Evolutionary conservation across 2,329 filamentous ascomycete species (phyloP), one percentile per base, ranked within the genome.

Genomic region (Chrysosporium queenslandicum): DNA sequence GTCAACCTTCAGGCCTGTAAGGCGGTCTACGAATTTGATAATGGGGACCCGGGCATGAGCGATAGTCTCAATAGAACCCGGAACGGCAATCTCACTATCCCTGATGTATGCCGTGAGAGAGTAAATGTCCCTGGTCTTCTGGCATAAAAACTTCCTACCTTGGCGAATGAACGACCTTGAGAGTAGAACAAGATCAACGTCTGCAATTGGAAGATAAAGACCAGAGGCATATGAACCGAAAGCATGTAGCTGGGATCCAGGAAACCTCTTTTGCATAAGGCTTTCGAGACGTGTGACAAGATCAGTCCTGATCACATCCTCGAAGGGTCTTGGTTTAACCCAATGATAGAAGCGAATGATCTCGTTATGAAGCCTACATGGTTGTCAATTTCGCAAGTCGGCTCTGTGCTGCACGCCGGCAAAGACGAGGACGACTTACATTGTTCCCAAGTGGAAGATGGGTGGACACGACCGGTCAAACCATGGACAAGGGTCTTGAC

Each of bases 211-310:
- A 8, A 87, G 73, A 63, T 86, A 87, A 6, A 88, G 73, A 0
- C 86, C 88, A 2, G 88, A 88, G 59, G 88, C 90, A 68, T 90
- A 98, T 0, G 92, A 97, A n/a, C 92, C 92, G 65, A 98, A 98
- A 8, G 84, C 77, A 30, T 78, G 74, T 6, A 96, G 73, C 46
- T 83, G 75, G 9, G 82, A 80, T 43, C 80, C 78, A 11, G 73
- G 68, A 60, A 81, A 84, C 46, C 73, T 72, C 12, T 66, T 73
- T 54, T 74, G 75, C 61, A 94, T 76, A 2, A 77, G 75, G 16
- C 65, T 63, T 46, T 81, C 75, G 1, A 97, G 73, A 16, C 87
- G 82, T 2, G 80, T 70, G 30, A 97, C 77, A 12, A 98, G 72
- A 43, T 86, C 78, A 18, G 77, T 69, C 8, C 92, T 86, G 51